Evolutionary conservation across 345 rosid genomes (phyloP).

Genomic region (Lepidium didymum): DNA sequence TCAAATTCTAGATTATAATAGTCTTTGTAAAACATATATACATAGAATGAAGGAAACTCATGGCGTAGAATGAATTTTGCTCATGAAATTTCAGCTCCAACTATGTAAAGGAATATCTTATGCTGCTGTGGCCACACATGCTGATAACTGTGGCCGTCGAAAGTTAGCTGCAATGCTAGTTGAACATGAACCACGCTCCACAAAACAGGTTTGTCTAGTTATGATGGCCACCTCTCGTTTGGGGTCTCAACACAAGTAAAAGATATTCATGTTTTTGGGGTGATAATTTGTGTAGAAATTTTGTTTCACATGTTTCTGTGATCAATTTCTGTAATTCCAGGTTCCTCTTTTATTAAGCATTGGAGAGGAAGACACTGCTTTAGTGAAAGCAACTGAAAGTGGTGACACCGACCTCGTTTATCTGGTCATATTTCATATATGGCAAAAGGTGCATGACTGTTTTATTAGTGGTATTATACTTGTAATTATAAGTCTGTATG

Average conservation of each 20-base stretch:
- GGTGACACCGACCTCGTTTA: conserved; percentile 95
- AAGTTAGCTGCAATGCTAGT: conserved; percentile 97
- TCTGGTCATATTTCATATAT: conserved; percentile 90
- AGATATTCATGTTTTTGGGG: not conserved
- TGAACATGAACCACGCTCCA: conserved; percentile 93
- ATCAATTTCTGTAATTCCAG: conserved; percentile 32
- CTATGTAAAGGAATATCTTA: conserved; percentile 87
- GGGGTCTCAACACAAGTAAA: not conserved
- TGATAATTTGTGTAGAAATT: not conserved
- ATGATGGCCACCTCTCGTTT: not conserved
- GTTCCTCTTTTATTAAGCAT: conserved; percentile 93
- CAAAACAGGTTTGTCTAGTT: conserved; percentile 58
- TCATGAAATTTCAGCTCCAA: conserved; percentile 62
- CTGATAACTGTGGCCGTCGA: conserved; percentile 84
- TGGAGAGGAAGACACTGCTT: conserved; percentile 91
- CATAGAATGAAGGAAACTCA: not conserved
- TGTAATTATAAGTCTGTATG: not conserved
- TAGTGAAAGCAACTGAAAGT: conserved; percentile 89
- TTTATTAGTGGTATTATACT: not conserved
- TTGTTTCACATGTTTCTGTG: not conserved
- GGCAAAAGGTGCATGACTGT: conserved; percentile 67
- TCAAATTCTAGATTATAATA: conserved; percentile 2
- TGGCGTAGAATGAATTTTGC: not conserved
- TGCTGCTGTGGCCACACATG: conserved; percentile 99
- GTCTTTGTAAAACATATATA: not conserved